Percentiles rank a stretch among this genome's conserved stretches.
phyloP scores from a whole-genome alignment of 192 early-diverging fungal species.

The Coemansia sp. region DNA sequence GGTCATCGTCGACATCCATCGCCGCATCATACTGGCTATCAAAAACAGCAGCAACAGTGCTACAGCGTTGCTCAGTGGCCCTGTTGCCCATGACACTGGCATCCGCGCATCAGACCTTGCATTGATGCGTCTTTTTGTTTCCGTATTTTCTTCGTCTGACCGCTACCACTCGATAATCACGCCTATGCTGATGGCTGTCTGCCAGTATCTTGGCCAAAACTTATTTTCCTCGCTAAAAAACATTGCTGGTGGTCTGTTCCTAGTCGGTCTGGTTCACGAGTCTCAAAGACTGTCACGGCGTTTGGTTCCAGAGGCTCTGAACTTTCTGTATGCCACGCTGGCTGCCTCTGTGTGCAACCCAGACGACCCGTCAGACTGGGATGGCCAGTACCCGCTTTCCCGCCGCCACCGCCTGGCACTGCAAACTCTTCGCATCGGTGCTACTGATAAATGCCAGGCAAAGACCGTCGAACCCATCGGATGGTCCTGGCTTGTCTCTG shows the following conservation, averaged over 20 bases:
- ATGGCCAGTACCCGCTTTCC: slow-evolving; percentile 29
- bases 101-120: slow-evolving; percentile 62
- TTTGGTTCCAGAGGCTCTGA: slow-evolving; percentile 71
- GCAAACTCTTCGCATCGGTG: slow-evolving; percentile 10
- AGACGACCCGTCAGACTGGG: slow-evolving; percentile 18
- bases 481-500: slow-evolving; percentile 35
- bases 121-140: slow-evolving; percentile 66
- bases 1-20: slow-evolving; percentile 58
- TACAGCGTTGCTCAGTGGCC: neutral
- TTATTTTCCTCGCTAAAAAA: slow-evolving; percentile 61
- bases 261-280: slow-evolving; percentile 72
- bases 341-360: slow-evolving; percentile 30
- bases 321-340: slow-evolving; percentile 54
- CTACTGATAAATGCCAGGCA: slow-evolving; percentile 12
- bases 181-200: slow-evolving; percentile 78
- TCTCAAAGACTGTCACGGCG: slow-evolving; percentile 70
- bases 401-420: slow-evolving; percentile 33
- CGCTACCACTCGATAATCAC: slow-evolving; percentile 83
- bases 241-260: slow-evolving; percentile 69
- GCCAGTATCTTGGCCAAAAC: slow-evolving; percentile 72
- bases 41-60: slow-evolving; percentile 7
- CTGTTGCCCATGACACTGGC: slow-evolving; percentile 21
- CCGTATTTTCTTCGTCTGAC: slow-evolving; percentile 93
- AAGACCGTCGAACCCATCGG: slow-evolving; percentile 11
- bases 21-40: slow-evolving; percentile 39